Base-by-base conservation (phyloP, 805 yeast species). In the Maudiozyma barnettii region DNA sequence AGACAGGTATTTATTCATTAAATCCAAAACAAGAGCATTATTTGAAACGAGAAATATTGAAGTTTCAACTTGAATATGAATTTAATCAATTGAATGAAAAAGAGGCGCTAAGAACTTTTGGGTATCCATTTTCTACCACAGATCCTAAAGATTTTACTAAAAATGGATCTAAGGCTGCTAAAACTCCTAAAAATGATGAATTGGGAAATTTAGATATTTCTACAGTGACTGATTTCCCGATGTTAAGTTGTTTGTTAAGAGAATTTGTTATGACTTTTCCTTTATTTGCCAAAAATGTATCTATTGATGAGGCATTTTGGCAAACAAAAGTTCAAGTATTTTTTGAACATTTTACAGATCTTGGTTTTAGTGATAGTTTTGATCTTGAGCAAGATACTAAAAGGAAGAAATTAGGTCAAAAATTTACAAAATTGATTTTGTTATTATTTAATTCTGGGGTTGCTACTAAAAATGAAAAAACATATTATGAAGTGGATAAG, bases 11-110 rank as follows among this genome's bases (percentile, higher is more conserved):
- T 5, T n/a, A 16, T 18, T 18, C 36, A 21, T 46, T 83, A 42
- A 65, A 78, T 13, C 78, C 90, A 2, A 71, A 76, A 0, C 87
- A 90, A 61, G 95, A 88, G 64, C 97, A 91, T 59, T 85, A 84
- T 63, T 73, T 93, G 46, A 91, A 91, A 64, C 79, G 95, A 57
- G 90, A 86, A 65, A 71, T 91, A 16, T 67, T 91, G 23, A 75
- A 77, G 51, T 69, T 75, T 12, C 77, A 84, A 58, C 66, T 89
- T 30, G 71, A 74, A 12, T 59, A 71, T 5, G 99, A 91, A 62
- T 69, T 88, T 39, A 75, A 70, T 26, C 63, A 62, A 20, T 65
- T 89, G 38, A 75, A 80, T 50, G 78, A 79, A 49, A 77, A 79
- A 30, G 68, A 76, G 18, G 82, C 89, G 12, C 69, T 91, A 38